phyloP scores from a whole-genome alignment of 1,284 basidiomycete genomes.

The Mycosarcoma maydis region DNA sequence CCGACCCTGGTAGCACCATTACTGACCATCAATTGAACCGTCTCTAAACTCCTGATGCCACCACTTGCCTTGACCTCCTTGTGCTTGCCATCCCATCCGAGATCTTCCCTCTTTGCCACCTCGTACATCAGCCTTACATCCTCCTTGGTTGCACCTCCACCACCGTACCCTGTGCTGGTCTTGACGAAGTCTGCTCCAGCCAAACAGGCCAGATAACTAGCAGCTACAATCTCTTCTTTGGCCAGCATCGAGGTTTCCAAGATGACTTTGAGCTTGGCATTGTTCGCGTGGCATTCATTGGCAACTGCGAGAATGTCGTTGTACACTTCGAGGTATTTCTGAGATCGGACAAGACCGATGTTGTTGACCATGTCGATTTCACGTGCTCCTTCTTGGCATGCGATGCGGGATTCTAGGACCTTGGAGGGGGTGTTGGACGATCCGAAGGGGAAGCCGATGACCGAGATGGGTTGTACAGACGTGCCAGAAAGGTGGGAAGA shows the following conservation, averaged over 20 bases:
- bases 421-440: slow-evolving; percentile 46
- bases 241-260: slow-evolving; percentile 56
- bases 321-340: slow-evolving; percentile 37
- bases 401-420: slow-evolving; percentile 45
- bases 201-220: slow-evolving; percentile 49
- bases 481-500: slow-evolving; percentile 69
- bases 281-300: slow-evolving; percentile 26
- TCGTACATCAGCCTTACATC: slow-evolving; percentile 57
- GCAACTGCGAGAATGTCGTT: slow-evolving; percentile 50
- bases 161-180: slow-evolving; percentile 61
- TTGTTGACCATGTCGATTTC: slow-evolving; percentile 66
- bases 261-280: slow-evolving; percentile 57
- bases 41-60: slow-evolving; percentile 46
- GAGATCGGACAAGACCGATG: slow-evolving; percentile 50
- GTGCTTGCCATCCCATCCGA: slow-evolving; percentile 22
- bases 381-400: slow-evolving; percentile 43
- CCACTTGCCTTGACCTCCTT: slow-evolving; percentile 59
- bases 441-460: slow-evolving; percentile 54
- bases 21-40: slow-evolving; percentile 46
- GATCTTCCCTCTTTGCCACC: slow-evolving; percentile 24
- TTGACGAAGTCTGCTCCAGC: slow-evolving; percentile 60
- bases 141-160: slow-evolving; percentile 52
- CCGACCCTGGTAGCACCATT: slow-evolving; percentile 58
- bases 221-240: slow-evolving; percentile 45
- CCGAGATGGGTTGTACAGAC: slow-evolving; percentile 41